Base-by-base conservation (phyloP, 306 rosid species). In the Styphnolobium japonicum region DNA sequence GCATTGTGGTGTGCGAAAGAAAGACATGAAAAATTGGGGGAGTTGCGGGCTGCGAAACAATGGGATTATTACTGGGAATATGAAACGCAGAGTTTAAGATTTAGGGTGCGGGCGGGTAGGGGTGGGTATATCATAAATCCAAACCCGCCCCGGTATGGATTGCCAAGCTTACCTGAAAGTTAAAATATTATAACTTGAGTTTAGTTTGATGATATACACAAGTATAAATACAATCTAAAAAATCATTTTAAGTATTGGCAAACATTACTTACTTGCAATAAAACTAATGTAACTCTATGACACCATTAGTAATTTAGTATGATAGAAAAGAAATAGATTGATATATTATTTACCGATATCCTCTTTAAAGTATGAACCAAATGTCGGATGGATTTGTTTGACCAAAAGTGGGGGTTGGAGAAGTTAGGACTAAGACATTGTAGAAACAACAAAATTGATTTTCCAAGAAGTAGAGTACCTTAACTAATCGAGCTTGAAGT, bases 401-500 rank as follows among this genome's bases (percentile, higher is more conserved):
- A 65, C 42, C 53, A 77, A 61, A 72, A 39, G 21, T 43, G 45
- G 53, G 33, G 68, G 53, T 48, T 14, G 7, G 18, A 73, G 76
- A 67, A 81, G 21, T 87, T 22, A 70, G 86, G 70, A 79, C 66
- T 64, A 73, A 48, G 43, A 55, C 66, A 62, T 53, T 22, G 56
- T 14, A 51, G 69, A 58, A 43, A 68, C 11, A 16, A 67, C 22
- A 79, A 67, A 18, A 42, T 4, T 5, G 46, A 84, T 65, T 73
- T 70, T 67, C 60, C 27, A 39, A 71, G 33, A 37, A 60, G 31
- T 56, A 45, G 25, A 46, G 65, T 85, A 95, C 99, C 97, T 95
- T 95, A 37, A 85, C 80, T 78, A 95, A 71, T 70, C 98, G 92
- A 40, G 96, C 97, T 88, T 97, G 85, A 56, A 95, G 98, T 29